These are phyloP conservation scores for Coemansia sp. DNA, from an alignment of 192 early-diverging fungal species.

Conservation along the genomic window DNA sequence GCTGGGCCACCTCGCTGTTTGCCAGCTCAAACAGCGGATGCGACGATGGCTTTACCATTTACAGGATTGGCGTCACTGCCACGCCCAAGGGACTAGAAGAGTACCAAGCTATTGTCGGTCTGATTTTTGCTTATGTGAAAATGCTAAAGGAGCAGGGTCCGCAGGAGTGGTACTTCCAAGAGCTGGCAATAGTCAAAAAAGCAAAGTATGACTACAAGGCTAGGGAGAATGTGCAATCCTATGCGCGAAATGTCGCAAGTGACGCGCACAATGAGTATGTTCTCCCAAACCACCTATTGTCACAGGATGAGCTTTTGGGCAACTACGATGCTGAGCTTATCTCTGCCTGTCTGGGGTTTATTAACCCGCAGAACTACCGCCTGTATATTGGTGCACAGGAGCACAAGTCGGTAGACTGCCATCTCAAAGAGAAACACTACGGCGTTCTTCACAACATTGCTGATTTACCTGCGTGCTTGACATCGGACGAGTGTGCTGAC, in stretches of 20 bases:
- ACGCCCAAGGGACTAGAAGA: conserved; percentile 17
- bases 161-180: conserved; percentile 25
- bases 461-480: background rate
- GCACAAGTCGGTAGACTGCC: conserved; percentile 15
- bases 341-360: conserved; percentile 52
- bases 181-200: conserved; percentile 31
- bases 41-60: conserved; percentile 11
- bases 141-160: background rate
- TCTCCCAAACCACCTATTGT: conserved; percentile 57
- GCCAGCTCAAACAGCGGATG: conserved; percentile 24
- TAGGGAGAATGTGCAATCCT: conserved; percentile 53
- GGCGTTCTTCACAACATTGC: conserved; percentile 66
- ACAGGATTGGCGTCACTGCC: conserved; percentile 2
- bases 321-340: conserved; percentile 59
- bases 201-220: conserved; percentile 59
- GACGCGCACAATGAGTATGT: conserved; percentile 58
- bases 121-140: conserved; percentile 26
- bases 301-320: conserved; percentile 59
- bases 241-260: background rate
- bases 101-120: conserved; percentile 7
- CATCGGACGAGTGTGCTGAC: too few relatives aligned
- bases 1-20: conserved; percentile 73
- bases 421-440: conserved; percentile 66
- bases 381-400: conserved; percentile 37
- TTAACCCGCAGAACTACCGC: conserved; percentile 58